Base-by-base conservation (phyloP, 192 early-diverging fungal genomes). In the Diversispora epigaea region DNA sequence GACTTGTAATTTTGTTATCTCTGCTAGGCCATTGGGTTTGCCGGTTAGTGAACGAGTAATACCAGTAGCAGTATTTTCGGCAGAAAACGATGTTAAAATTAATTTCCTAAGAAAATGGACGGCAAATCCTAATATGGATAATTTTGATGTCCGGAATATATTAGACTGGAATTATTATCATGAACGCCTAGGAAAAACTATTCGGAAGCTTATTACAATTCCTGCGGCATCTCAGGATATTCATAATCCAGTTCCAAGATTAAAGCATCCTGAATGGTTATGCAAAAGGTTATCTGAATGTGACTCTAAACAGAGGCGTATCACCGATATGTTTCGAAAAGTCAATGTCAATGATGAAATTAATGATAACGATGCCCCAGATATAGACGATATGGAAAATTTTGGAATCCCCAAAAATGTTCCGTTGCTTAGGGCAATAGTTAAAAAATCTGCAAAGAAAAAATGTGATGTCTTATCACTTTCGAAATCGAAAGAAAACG, bases 171-270 rank as follows among this genome's bases (percentile, higher is more conserved):
- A 91, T 62, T 99, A 99, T 79, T 99, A 99, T 76, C 67, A 96
- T 68, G 96, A 99, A 82, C 90, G 98, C 43, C 97, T 99, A 68
- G 93, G 92, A 49, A 89, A 89, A 40, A 94, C 96, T 3, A 96
- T 99, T 77, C 95, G 96, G 77, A 99, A 98, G 79, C 82, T 98
- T 39, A 97, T 99, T 72, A 98, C 96, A 1, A 99, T 99, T 77
- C 98, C 98, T 0, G 98, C 98, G 8, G 96, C 96, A 0, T 94
- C 96, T 94, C 98, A 99, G 79, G 89, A 92, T 54, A 90, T 99
- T 11, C 41, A 83, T 6, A 99, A 99, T 78, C 98, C 98, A 0
- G 91, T 99, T 22, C 95, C 95, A 8, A 87, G 98, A 44, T 88
- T 99, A 15, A 80, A 84, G 1, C 96, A 98, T 79, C 98, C 98